Conservation (phyloP, 2,329 filamentous ascomycete species). For the Westerdykella aurantiaca region DNA sequence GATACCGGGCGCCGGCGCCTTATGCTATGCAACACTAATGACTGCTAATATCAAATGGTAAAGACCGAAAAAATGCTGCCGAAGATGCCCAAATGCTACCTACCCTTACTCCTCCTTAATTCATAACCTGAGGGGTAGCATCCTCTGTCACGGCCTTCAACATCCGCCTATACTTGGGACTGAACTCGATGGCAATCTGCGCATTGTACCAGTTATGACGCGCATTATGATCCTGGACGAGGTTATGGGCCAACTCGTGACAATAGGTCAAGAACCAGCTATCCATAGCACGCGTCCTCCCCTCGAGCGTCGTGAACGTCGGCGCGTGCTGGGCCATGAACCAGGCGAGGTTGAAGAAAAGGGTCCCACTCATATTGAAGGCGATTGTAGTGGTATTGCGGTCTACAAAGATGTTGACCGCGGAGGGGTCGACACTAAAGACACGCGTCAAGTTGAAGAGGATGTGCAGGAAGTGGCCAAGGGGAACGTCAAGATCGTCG, state of each 20-base stretch:
- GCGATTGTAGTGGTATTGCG: constrained; percentile 74
- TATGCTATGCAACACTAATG: no score
- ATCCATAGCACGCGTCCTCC: constrained; percentile 49
- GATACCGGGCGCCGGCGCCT: no score
- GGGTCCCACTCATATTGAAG: constrained; percentile 79
- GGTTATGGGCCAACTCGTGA: constrained; percentile 92
- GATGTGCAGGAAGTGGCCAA: constrained; percentile 28
- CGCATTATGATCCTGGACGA: constrained; percentile 63
- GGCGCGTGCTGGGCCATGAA: constrained; percentile 68
- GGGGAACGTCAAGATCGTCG: constrained; percentile 21
- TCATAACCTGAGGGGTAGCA: no score
- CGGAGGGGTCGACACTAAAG: constrained; percentile 63
- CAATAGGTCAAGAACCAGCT: constrained; percentile 95
- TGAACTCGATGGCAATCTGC: constrained; percentile 35
- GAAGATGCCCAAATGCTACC: no score
- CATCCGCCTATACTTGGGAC: no score
- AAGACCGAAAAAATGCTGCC: no score
- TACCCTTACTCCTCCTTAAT: no score
- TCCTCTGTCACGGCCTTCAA: no score
- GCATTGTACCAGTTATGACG: constrained; percentile 36
- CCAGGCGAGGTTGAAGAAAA: constrained; percentile 92
- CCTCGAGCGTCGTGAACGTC: constrained; percentile 20
- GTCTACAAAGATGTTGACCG: constrained; percentile 85
- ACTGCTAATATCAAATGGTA: no score
- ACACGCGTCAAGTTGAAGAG: constrained; percentile 31